phyloP scores from a whole-genome alignment of 345 rosid genomes.

The Melaleuca quinquenervia region DNA sequence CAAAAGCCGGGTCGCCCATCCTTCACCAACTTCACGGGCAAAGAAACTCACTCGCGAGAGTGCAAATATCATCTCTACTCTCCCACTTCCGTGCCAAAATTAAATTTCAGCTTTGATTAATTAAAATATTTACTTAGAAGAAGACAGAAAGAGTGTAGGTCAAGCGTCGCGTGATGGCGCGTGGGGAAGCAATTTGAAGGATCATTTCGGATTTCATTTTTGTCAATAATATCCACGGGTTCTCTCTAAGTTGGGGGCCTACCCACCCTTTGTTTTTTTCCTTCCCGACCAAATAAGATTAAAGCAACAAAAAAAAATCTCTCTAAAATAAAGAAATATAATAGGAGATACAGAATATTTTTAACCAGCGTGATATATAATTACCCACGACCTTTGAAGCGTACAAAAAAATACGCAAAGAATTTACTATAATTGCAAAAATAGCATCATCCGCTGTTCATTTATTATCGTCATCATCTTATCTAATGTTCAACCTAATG shows the following conservation, averaged over 20 bases:
- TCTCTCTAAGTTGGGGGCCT: background rate
- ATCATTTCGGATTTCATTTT: background rate
- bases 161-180: background rate
- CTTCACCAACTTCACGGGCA: background rate
- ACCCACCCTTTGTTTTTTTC: background rate
- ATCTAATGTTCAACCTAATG: too few relatives aligned
- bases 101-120: background rate
- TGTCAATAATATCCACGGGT: background rate
- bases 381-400: too few relatives aligned
- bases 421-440: background rate
- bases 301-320: background rate
- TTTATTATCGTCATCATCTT: too few relatives aligned
- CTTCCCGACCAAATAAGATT: background rate
- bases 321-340: background rate
- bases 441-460: accelerated
- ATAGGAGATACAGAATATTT: background rate
- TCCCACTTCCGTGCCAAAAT: background rate
- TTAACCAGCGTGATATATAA: background rate
- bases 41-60: background rate
- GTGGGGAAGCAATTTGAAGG: background rate
- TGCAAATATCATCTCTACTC: background rate
- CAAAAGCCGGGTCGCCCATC: background rate
- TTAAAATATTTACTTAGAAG: background rate
- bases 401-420: background rate
- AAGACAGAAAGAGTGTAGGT: background rate